Percentiles rank a stretch among this genome's conserved stretches.
phyloP scores from a whole-genome alignment of 2,329 filamentous ascomycete genomes.

The Sporothrix variecibatus region DNA sequence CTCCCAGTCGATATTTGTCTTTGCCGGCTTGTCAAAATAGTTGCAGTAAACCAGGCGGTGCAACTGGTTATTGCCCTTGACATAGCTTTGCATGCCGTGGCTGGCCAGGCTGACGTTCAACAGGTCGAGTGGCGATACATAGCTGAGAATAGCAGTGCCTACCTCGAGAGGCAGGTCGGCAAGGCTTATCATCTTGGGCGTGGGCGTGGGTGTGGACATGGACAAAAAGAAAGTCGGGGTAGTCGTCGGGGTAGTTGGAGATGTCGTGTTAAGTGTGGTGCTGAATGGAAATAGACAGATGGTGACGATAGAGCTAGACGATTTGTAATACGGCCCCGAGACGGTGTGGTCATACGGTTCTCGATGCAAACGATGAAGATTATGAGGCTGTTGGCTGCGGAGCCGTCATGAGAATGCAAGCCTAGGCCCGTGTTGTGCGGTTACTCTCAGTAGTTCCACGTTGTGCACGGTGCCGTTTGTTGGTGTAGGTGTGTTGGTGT shows the following conservation, averaged over 20 bases:
- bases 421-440: not conserved
- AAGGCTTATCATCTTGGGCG: constrained; percentile 38
- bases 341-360: not conserved
- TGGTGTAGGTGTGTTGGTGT: not conserved
- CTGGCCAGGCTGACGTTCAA: constrained; percentile 54
- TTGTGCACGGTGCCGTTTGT: not conserved
- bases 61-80: constrained; percentile 60
- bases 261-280: not conserved
- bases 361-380: not conserved
- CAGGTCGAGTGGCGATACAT: constrained; percentile 60
- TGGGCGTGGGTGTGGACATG: constrained; percentile 16
- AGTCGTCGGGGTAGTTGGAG: not conserved
- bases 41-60: constrained; percentile 61
- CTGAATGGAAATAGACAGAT: not conserved
- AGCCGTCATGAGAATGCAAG: not conserved
- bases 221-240: not conserved
- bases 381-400: not conserved
- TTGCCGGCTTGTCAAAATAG: constrained; percentile 24
- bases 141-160: constrained; percentile 60
- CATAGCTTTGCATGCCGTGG: constrained; percentile 53
- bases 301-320: too few relatives aligned
- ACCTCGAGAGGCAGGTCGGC: constrained; percentile 62
- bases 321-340: not conserved
- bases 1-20: not conserved
- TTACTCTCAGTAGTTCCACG: not conserved